Conservation (phyloP, 2,329 filamentous ascomycete species). For the Fusarium abutilonis region DNA sequence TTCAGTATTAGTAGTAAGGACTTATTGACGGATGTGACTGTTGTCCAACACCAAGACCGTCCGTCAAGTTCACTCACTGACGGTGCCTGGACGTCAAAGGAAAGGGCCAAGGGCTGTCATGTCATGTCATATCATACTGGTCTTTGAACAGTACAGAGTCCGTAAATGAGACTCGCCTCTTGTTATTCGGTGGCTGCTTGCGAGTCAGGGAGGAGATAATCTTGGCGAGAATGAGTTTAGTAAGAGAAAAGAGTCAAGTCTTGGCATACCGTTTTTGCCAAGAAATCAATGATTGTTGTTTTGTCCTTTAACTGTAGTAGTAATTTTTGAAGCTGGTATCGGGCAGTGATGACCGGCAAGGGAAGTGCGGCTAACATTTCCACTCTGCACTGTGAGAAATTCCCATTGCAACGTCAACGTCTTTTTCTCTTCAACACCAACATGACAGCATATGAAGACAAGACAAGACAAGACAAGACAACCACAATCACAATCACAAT, state of each 20-base stretch:
- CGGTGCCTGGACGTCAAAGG: not conserved
- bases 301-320: not conserved
- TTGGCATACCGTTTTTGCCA: conserved; percentile 24
- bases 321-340: conserved; percentile 2
- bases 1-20: not conserved
- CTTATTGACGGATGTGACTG: not conserved
- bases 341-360: not conserved
- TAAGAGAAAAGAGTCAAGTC: conserved; percentile 7
- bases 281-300: not conserved
- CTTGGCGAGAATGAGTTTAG: conserved; percentile 14
- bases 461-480: no score
- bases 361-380: conserved; percentile 1
- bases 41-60: not conserved
- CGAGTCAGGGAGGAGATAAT: not conserved
- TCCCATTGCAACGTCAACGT: no score
- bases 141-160: not conserved
- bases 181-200: conserved; percentile 15
- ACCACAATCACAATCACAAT: no score
- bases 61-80: no score
- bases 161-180: conserved; percentile 12
- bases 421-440: no score
- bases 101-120: not conserved
- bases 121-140: not conserved
- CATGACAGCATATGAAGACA: not conserved
- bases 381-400: no score